Evolutionary conservation across 2,329 filamentous ascomycete species (phyloP).

Genomic region (Talaromyces sp.): DNA sequence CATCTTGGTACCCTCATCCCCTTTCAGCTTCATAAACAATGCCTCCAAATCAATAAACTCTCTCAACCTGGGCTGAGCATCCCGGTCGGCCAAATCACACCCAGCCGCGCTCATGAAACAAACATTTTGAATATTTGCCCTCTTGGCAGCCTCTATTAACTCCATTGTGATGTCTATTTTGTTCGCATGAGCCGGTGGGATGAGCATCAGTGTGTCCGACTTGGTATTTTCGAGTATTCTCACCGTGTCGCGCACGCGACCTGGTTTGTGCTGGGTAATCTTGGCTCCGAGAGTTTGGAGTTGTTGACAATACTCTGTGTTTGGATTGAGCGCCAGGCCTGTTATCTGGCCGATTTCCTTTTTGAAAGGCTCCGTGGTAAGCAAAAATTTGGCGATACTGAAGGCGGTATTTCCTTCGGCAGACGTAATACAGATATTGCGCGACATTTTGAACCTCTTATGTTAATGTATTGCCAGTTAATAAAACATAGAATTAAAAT

Average conservation of each 20-base stretch:
- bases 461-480: not conserved
- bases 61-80: conserved; percentile 46
- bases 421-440: conserved; percentile 47
- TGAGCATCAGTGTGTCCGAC: conserved; percentile 47
- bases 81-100: conserved; percentile 47
- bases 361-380: conserved; percentile 41
- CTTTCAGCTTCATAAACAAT: conserved; percentile 41
- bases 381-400: conserved; percentile 47
- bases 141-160: conserved; percentile 43
- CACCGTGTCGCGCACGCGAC: conserved; percentile 36
- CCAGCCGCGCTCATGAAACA: conserved; percentile 47
- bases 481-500: not conserved
- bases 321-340: conserved; percentile 39
- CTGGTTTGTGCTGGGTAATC: conserved; percentile 41
- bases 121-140: conserved; percentile 43
- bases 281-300: conserved; percentile 39
- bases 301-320: conserved; percentile 35
- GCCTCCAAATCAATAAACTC: conserved; percentile 51
- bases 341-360: conserved; percentile 38
- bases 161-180: conserved; percentile 46
- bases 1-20: conserved; percentile 33
- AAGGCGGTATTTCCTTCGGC: conserved; percentile 50
- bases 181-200: conserved; percentile 45
- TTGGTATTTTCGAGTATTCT: conserved; percentile 38
- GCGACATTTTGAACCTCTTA: conserved; percentile 32